phyloP scores from a whole-genome alignment of 164 flowering plant genomes.

The Nymphaea colorata region DNA sequence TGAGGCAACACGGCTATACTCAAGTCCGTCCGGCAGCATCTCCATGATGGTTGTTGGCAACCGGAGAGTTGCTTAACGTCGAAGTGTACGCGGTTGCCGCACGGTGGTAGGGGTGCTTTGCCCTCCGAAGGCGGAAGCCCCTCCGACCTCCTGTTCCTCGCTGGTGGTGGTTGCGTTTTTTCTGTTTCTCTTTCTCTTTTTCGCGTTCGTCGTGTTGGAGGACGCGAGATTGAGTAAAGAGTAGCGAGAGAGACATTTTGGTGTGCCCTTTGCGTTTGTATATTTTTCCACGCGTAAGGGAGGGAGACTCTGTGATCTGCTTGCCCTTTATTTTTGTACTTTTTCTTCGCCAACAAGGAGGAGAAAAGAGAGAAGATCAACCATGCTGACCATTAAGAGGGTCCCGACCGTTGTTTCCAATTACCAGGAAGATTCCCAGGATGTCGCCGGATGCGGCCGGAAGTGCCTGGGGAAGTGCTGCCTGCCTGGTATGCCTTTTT shows the following conservation, averaged over 20 bases:
- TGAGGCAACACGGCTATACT: slow-evolving; percentile 27
- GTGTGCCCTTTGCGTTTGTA: not conserved
- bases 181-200: not conserved
- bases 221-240: not conserved
- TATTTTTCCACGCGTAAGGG: not conserved
- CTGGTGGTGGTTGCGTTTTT: slow-evolving; percentile 38
- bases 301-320: not conserved
- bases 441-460: slow-evolving; percentile 45
- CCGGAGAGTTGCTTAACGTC: slow-evolving; percentile 1
- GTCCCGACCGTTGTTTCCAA: slow-evolving; percentile 71
- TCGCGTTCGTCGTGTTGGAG: not conserved
- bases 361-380: slow-evolving; percentile 2
- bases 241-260: not conserved
- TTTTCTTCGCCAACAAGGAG: not conserved
- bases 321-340: not conserved
- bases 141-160: slow-evolving; percentile 69
- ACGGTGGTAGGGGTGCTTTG: slow-evolving; percentile 75
- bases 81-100: slow-evolving; percentile 37
- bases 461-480: slow-evolving; percentile 71
- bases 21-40: slow-evolving; percentile 15
- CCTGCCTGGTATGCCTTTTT: slow-evolving; percentile 32
- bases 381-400: slow-evolving; percentile 60
- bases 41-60: slow-evolving; percentile 11
- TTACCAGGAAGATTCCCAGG: slow-evolving; percentile 40
- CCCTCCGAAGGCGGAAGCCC: slow-evolving; percentile 79